Percentiles rank a stretch among this genome's conserved stretches.
phyloP scores from a whole-genome alignment of 352 stramenopile genomes.

The Pythium aquatile region DNA sequence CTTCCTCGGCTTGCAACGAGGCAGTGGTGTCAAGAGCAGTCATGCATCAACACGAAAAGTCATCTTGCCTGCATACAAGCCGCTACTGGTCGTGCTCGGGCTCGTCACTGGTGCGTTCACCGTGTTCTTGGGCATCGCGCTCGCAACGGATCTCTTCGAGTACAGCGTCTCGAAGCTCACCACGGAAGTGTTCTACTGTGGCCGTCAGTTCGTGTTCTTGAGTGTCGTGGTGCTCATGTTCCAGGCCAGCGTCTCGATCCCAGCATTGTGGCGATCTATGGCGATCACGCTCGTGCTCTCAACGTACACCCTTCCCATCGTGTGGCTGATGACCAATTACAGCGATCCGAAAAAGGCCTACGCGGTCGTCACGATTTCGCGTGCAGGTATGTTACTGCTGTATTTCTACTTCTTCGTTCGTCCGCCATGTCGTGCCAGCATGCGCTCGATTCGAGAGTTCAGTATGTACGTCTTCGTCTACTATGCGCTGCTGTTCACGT shows the following conservation, averaged over 20 bases:
- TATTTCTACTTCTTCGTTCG: constrained; percentile 46
- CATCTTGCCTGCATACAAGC: constrained; percentile 71
- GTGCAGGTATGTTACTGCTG: constrained; percentile 37
- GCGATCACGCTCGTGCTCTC: constrained; percentile 45
- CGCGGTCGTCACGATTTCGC: constrained; percentile 29
- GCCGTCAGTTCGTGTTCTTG: constrained; percentile 59
- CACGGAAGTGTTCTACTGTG: constrained; percentile 54
- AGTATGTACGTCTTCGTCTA: constrained; percentile 41
- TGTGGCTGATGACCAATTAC: constrained; percentile 31
- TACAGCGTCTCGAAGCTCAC: constrained; percentile 24
- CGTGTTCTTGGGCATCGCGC: constrained; percentile 29
- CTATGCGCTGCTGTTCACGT: constrained; percentile 25
- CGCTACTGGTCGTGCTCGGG: constrained; percentile 37
- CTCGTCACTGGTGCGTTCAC: constrained; percentile 10
- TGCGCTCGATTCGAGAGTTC: constrained; percentile 55
- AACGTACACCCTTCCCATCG: constrained; percentile 57
- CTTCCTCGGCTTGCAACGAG: constrained; percentile 55
- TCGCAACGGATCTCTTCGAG: constrained; percentile 33
- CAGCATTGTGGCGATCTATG: constrained; percentile 42
- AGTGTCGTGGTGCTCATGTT: constrained; percentile 66
- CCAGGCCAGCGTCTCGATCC: constrained; percentile 53
- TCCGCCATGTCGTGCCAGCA: constrained; percentile 44
- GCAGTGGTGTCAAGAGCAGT: constrained; percentile 45
- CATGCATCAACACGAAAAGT: constrained; percentile 47
- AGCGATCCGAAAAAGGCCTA: constrained; percentile 32